Percentiles rank a stretch among this genome's conserved stretches.
These are phyloP conservation scores for Pseudopediastrum boryanum DNA, from an alignment of 139 green algal genomes.

Conservation along the genomic window DNA sequence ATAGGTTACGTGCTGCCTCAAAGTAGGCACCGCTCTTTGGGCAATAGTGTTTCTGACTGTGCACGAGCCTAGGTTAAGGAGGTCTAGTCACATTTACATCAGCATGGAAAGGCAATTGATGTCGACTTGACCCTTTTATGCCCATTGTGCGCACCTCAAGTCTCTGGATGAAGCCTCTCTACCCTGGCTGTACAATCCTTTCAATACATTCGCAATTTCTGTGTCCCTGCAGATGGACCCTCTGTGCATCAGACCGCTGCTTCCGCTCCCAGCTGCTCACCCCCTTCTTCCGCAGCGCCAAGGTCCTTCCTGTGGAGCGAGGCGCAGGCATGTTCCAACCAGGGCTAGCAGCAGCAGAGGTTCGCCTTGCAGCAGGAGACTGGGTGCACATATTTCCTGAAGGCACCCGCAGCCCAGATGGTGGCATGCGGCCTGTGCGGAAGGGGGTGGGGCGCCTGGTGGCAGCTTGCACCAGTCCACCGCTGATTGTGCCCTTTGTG, in stretches of 20 bases:
- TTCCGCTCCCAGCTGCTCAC: constrained; percentile 71
- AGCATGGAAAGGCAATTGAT: too few relatives aligned
- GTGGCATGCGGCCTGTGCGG: constrained; percentile 65
- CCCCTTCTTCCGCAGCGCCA: constrained; percentile 80
- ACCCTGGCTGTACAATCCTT: too few relatives aligned
- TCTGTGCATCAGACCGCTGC: constrained; percentile 92
- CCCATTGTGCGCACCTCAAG: too few relatives aligned
- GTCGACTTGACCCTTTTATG: too few relatives aligned
- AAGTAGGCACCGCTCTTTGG: too few relatives aligned
- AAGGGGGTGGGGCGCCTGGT: constrained; percentile 82
- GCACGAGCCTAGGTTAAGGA: too few relatives aligned
- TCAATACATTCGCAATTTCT: too few relatives aligned
- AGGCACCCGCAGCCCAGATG: constrained; percentile 78
- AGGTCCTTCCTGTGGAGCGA: constrained; percentile 89
- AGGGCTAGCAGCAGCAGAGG: constrained; percentile 75
- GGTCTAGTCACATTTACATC: too few relatives aligned
- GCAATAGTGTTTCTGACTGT: too few relatives aligned
- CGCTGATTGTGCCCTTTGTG: constrained; percentile 87
- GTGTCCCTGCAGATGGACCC: constrained; percentile 74
- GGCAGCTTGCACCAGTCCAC: constrained; percentile 50
- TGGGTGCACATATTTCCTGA: constrained; percentile 97
- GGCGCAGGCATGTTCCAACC: constrained; percentile 80
- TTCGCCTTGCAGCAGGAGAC: constrained; percentile 66
- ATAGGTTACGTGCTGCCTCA: too few relatives aligned
- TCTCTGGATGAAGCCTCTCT: too few relatives aligned